Percentiles rank a stretch among this genome's conserved stretches.
Conservation (phyloP, 441 rosid genomes). For the Biscutella laevigata region DNA sequence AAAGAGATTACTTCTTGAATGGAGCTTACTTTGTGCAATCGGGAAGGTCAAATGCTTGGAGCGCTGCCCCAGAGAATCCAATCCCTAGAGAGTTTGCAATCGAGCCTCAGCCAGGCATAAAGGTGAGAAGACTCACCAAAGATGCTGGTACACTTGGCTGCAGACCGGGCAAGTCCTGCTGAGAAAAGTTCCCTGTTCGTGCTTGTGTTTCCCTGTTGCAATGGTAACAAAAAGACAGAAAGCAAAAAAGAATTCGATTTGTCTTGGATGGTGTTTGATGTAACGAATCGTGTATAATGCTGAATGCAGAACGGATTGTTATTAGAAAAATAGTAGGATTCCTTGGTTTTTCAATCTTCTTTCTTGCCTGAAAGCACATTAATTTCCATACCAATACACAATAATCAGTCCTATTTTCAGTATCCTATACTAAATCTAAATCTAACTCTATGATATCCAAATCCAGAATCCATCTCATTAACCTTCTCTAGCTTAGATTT, state of each 20-base stretch:
- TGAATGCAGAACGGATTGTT: slow-evolving; percentile 7
- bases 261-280: slow-evolving; percentile 16
- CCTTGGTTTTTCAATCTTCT: slow-evolving; percentile 10
- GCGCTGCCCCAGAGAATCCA: slow-evolving; percentile 19
- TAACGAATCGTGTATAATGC: slow-evolving; percentile 15
- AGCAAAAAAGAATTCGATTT: slow-evolving; percentile 1
- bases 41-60: slow-evolving; percentile 22
- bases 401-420: slow-evolving; percentile 10
- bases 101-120: slow-evolving; percentile 32
- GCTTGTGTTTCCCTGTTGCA: slow-evolving; percentile 9
- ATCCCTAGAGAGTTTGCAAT: slow-evolving; percentile 23
- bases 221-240: slow-evolving; percentile 4
- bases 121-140: slow-evolving; percentile 30
- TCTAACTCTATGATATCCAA: too few species aligned
- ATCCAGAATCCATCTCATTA: neutral
- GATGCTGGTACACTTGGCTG: slow-evolving; percentile 38
- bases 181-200: slow-evolving; percentile 2
- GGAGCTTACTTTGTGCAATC: slow-evolving; percentile 40
- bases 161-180: slow-evolving; percentile 25
- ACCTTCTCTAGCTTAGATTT: neutral
- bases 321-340: slow-evolving; percentile 1
- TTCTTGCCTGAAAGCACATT: neutral
- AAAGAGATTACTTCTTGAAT: slow-evolving; percentile 39
- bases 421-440: slow-evolving; percentile 19
- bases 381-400: slow-evolving; percentile 15